Evolutionary conservation across 768 basidiomycete genomes (phyloP).

Genomic region (Rhodotorula taiwanensis): DNA sequence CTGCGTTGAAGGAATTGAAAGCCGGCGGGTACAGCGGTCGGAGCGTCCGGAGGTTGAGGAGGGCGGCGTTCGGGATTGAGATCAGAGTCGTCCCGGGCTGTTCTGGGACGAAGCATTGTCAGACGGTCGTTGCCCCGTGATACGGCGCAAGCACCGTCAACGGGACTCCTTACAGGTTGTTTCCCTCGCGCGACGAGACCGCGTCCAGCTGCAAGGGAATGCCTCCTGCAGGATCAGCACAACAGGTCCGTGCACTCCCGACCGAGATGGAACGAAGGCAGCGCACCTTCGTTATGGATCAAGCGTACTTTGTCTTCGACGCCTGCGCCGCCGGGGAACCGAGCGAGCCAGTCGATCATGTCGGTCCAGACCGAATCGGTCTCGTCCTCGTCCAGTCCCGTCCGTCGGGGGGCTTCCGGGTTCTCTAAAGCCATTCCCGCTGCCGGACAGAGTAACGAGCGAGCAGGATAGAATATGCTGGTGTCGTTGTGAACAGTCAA

Average conservation of each 20-base stretch:
- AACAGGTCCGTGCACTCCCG: too few relatives aligned
- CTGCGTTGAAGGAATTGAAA: slow-evolving; percentile 50
- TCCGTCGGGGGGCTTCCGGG: too few relatives aligned
- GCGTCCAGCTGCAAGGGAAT: slow-evolving; percentile 22
- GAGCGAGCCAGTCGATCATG: slow-evolving; percentile 13
- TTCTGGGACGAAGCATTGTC: not conserved
- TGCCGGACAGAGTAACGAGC: too few relatives aligned
- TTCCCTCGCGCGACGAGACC: slow-evolving; percentile 28
- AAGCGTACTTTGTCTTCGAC: slow-evolving; percentile 10
- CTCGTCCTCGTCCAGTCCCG: too few relatives aligned
- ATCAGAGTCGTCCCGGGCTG: slow-evolving; percentile 59
- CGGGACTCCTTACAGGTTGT: slow-evolving; percentile 1
- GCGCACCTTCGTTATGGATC: slow-evolving; percentile 24
- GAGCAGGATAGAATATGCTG: not conserved
- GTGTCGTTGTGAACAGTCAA: not conserved
- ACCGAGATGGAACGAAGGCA: not conserved
- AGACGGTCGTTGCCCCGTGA: not conserved
- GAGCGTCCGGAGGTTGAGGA: slow-evolving; percentile 70
- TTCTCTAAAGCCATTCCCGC: too few relatives aligned
- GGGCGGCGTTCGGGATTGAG: slow-evolving; percentile 59
- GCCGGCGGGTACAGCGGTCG: slow-evolving; percentile 53
- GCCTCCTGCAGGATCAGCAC: accelerated
- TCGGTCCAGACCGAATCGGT: slow-evolving; percentile 10
- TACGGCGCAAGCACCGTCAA: not conserved
- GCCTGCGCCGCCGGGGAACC: not conserved